Base-by-base conservation (phyloP, 305 asterid species). In the Plantago lanceolata region DNA sequence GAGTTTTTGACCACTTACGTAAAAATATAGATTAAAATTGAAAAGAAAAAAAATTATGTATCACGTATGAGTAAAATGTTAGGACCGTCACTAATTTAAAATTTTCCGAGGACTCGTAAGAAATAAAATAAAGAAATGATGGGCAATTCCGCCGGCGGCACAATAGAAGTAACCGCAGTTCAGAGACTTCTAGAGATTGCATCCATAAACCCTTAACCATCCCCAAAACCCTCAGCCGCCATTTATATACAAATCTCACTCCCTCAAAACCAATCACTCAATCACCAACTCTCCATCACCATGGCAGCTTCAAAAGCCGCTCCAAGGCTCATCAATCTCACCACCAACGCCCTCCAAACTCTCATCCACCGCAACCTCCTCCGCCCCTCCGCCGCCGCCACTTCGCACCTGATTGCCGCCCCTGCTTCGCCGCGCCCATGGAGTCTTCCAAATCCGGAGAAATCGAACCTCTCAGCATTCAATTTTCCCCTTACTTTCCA, bases 291-390 rank as follows among this genome's bases (percentile, higher is more conserved):
- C 52, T 54, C 37, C 67, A 4, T 37, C 44, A 21, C 49, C 60
- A 3, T 29, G 28, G 28, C 66, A 11, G 61, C 56, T 45, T 59
- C 70, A 20, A 57, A 21, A 33, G 28, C 67, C 26, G 58, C 68
- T 15, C 37, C 71, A 21, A 45, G 37, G 51, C 17, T 53, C 17
- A 26, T 68, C 6, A 61, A 54, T 19, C 8, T 45, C 3, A 16
- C 58, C 13, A 19, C 33, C 5, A n/a, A 65, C 13, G 65, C 61
- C 13, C 59, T 54, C 20, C 44, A 57, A 21, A 16, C 3, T 61
- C 62, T 68, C 52, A 50, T 68, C 20, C 33, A 56, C 55, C 60
- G 61, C 66, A 47, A 29, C 51, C 57, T 68, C 57, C 44, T 68
- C 73, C 50, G 50, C 28, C 59, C 73, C 20, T 14, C 58, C 19